Evolutionary conservation across 345 rosid species (phyloP), one percentile per base, ranked within the genome.

Genomic region (Chamaenerion angustifolium): DNA sequence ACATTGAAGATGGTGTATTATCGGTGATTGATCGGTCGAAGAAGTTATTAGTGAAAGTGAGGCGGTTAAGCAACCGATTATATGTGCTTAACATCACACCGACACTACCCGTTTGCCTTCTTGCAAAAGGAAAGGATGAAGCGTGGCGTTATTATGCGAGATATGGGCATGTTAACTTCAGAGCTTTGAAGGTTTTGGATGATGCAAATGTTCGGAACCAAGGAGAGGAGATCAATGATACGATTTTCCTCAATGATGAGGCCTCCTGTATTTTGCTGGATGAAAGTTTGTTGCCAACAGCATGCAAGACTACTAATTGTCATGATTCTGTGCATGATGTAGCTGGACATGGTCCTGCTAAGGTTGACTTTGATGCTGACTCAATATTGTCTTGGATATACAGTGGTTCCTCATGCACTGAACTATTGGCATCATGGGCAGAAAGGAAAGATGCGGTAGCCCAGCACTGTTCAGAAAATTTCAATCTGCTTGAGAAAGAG

Each of bases 321-420:
- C 35, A 16, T 49, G 54, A 31, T 42, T 57, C 68, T 35, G 43
- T 48, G 18, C 56, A 64, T 54, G 60, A 64, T 66, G 63, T 55
- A 52, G 57, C 55, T 40, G 56, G 56, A 23, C 55, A 59, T 61
- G 60, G 58, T 55, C 54, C 65, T 63, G 61, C 64, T 57, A 68
- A 61, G 50, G 49, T 44, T 48, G 64, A 56, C 31, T 18, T 59
- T 53, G 69, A 71, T 65, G 64, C 54, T 41, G 84, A 82, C 67
- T 47, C 72, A 27, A 58, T 92, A 44, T 68, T 92, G 49, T 79
- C 95, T 40, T 84, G 98, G 98, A 80, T 87, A 62, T 92, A 87
- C 76, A 62, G 78, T 8, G 90, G 82, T 62, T 76, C 78, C 59
- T 71, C 93, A 8, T 65, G 96, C 52, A 77, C 56, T 58, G 93